Percentiles rank a stretch among this genome's conserved stretches.
Conservation (phyloP, 345 rosid species). For the Citrus hindsii region DNA sequence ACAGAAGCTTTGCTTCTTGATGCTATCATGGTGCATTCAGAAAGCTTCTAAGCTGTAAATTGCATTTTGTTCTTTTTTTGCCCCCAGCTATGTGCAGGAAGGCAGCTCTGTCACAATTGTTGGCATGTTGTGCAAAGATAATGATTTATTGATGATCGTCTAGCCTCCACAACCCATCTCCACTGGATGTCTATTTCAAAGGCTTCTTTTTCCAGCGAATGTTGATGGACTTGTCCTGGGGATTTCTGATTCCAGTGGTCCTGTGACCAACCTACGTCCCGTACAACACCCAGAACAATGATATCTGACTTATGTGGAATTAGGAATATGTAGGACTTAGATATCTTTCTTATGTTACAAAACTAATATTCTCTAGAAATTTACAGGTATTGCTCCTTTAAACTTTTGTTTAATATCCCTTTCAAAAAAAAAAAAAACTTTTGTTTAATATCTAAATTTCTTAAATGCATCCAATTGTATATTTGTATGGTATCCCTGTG, state of each 20-base stretch:
- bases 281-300: constrained; percentile 14
- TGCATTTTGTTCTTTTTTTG: background rate
- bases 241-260: constrained; percentile 16
- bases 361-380: background rate
- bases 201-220: constrained; percentile 42
- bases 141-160: constrained; percentile 33
- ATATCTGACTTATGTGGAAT: constrained; percentile 6
- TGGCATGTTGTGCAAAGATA: constrained; percentile 32
- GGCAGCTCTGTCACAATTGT: constrained; percentile 43
- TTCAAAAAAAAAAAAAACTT: too few relatives aligned
- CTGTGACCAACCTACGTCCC: constrained; percentile 4
- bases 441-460: too few relatives aligned
- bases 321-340: background rate
- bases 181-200: constrained; percentile 49
- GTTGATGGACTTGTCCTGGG: constrained; percentile 48
- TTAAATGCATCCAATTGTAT: background rate
- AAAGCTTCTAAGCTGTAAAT: constrained; percentile 12
- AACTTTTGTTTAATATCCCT: background rate
- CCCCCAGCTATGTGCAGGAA: constrained; percentile 44
- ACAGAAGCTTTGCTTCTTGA: background rate
- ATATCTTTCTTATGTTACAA: background rate
- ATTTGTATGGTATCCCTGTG: too few relatives aligned
- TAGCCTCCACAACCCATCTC: constrained; percentile 40
- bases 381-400: background rate
- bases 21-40: background rate